Base-by-base conservation (phyloP, 169 alveolate genomes). In the Plasmodium reichenowi region DNA sequence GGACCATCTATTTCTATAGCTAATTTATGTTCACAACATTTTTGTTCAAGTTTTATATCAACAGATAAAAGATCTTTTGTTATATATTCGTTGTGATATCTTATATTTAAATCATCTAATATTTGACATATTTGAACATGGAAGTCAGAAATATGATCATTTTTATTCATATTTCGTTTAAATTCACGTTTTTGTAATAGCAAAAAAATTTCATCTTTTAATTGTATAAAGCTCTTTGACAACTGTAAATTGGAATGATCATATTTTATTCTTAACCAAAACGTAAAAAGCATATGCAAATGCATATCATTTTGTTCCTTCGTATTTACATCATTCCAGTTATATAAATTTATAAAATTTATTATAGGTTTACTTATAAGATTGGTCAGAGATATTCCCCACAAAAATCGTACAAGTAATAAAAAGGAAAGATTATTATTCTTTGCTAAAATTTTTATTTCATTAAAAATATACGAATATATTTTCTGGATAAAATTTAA, bases 1-100 rank as follows among this genome's bases (percentile, higher is more conserved):
- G 92, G 92, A 43, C 92, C 92, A 38, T 86, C 92, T 13, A 86
- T 59, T 66, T 86, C 92, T 24, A 86, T 73, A 24, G 92, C 92
- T 15, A 86, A 43, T 58, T 72, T 86, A 29, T 86, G 64, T 20
- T 50, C 48, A 9, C 15, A 22, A 4, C 32, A n/a, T 26, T 68
- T 72, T 32, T 20, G 43, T 52, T 29, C 72, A 60, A 86, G 71
- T 64, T 20, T 58, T 66, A 86, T 71, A 54, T 86, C 92, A n/a
- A 86, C 47, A 3, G 70, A 43, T 52, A 86, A 86, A 8, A 86
- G 47, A 60, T 86, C 92, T 66, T 86, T 70, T 20, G 92, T 73
- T 43, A 86, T 86, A 43, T 72, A 60, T 67, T 86, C 92, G 20
- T 86, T 86, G 24, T 59, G 62, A 64, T 86, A 86, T 32, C 58